Evolutionary conservation across 2,329 filamentous ascomycete genomes (phyloP).

Genomic region (Fusarium sp.): DNA sequence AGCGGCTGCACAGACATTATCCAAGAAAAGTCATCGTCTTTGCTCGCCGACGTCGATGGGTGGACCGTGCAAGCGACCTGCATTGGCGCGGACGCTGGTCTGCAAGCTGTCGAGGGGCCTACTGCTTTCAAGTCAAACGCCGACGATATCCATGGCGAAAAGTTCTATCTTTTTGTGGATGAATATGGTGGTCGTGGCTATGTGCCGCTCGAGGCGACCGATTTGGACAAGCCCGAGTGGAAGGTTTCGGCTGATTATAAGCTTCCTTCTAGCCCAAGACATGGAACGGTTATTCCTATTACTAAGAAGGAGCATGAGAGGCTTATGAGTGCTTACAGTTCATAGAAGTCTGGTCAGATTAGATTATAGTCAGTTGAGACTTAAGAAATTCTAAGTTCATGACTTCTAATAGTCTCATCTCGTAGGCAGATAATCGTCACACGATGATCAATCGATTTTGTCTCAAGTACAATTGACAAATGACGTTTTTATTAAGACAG

Average conservation of each 20-base stretch:
- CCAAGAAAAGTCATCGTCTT: slow-evolving; percentile 59
- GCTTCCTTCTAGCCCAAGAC: slow-evolving; percentile 63
- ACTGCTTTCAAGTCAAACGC: slow-evolving; percentile 65
- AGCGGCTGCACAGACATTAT: slow-evolving; percentile 68
- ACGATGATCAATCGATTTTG: neutral
- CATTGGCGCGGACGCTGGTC: slow-evolving; percentile 64
- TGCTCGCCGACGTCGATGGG: slow-evolving; percentile 56
- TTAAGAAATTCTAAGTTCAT: neutral
- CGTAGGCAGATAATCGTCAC: no score
- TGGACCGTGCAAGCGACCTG: slow-evolving; percentile 62
- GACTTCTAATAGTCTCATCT: no score
- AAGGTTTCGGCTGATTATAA: slow-evolving; percentile 59
- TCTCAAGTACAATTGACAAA: neutral
- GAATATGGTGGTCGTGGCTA: slow-evolving; percentile 65
- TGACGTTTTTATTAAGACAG: neutral
- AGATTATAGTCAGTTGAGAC: neutral
- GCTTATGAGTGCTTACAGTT: slow-evolving; percentile 12
- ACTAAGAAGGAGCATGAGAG: slow-evolving; percentile 53
- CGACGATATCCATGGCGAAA: slow-evolving; percentile 62
- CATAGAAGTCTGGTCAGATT: neutral
- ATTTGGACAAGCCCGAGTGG: slow-evolving; percentile 63
- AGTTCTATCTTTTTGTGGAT: slow-evolving; percentile 68
- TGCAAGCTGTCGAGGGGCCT: slow-evolving; percentile 62
- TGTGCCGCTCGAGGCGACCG: slow-evolving; percentile 63
- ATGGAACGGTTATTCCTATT: slow-evolving; percentile 66